phyloP scores from a whole-genome alignment of 148 eudicot genomes.

The Bassia scoparia region DNA sequence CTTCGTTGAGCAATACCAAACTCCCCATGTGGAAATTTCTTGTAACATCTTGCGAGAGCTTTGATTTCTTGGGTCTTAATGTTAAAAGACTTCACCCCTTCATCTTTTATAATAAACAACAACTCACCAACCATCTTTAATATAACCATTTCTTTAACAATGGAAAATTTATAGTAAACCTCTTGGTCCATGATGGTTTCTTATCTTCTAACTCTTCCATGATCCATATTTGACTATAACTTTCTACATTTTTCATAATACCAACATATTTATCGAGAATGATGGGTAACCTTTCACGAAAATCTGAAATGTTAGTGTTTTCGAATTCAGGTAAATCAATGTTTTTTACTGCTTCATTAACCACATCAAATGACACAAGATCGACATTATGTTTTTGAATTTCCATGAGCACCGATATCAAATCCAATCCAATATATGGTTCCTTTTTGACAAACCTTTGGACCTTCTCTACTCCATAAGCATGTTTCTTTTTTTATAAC shows the following conservation, averaged over 20 bases:
- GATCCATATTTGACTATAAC: constrained; percentile 11
- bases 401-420: not conserved
- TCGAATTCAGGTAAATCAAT: constrained; percentile 7
- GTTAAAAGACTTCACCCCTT: constrained; percentile 17
- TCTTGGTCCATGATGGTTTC: constrained; percentile 1
- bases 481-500: not conserved
- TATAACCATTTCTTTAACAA: not conserved
- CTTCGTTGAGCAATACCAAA: not conserved
- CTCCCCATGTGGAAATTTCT: not conserved
- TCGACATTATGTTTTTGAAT: no score
- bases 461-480: not conserved
- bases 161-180: not conserved
- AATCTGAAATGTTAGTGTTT: not conserved
- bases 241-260: constrained; percentile 1
- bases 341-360: not conserved
- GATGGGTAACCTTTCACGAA: constrained; percentile 8
- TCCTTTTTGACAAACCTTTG: constrained; percentile 11
- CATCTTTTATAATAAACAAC: not conserved
- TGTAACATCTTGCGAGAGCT: constrained; percentile 18
- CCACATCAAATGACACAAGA: constrained; percentile 18
- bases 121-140: constrained; percentile 14
- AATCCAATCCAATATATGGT: constrained; percentile 10
- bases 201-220: not conserved
- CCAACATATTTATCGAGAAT: not conserved
- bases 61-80: constrained; percentile 15